Evolutionary conservation across 2,329 filamentous ascomycete species (phyloP), one percentile per base, ranked within the genome.

Genomic region (Paracoccidioides brasiliensis): DNA sequence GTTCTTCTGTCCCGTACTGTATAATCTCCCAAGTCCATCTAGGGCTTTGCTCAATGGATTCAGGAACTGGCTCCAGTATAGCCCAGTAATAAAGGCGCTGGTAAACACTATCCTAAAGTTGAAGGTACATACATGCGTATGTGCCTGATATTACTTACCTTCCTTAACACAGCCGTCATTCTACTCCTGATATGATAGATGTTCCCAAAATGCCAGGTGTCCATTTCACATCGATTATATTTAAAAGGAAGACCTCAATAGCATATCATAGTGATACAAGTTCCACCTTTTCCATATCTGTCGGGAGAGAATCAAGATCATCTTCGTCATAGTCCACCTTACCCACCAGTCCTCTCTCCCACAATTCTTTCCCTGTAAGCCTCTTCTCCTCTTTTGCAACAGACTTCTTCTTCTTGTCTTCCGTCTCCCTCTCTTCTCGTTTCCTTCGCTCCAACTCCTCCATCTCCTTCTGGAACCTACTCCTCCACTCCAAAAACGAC

Each of bases 401-500:
- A n/a, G n/a, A 32, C 74, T 88, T 85, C 72, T 88, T 90, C 73
- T 88, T 81, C 73, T 95, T 90, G 52, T 90, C 89, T 38, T 83
- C 76, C 60, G 87, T 81, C 63, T 91, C 87, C 61, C 79, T 80
- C 66, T 91, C 88, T 69, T 87, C 85, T 64, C 78, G 76, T 60
- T 84, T 80, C 62, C 73, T 78, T 62, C 74, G 71, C 62, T 83
- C 80, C 67, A 79, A 74, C 65, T 93, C 90, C 67, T 85, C 84
- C 81, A 91, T 84, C 75, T 97, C 93, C 66, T 78, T 76, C 59
- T 82, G 68, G 67, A 97, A 98, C 8, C 71, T 80, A 42, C 84
- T 83, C 55, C 88, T 79, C 93, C 93, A 98, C 62, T 80, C 81
- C 62, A 87, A 67, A 66, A 97, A 98, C 0, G 83, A 84, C 74